Evolutionary conservation across 495 filamentous ascomycete species (phyloP).

Genomic region (Penicillium samsonianum): DNA sequence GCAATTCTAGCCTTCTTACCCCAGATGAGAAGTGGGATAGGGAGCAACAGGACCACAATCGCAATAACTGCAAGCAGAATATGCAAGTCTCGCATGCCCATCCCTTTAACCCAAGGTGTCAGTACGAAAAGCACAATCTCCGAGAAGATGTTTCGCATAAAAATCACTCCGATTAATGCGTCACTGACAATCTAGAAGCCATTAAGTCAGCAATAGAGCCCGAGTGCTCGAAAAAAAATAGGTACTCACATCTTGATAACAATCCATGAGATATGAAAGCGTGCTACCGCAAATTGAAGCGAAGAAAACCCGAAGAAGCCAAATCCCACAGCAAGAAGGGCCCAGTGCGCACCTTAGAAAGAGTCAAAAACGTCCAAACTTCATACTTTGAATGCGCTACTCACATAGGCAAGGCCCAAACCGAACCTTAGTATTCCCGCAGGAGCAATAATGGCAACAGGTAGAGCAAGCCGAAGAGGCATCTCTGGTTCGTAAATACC

Average conservation of each 20-base stretch:
- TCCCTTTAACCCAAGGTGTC: slow-evolving; percentile 38
- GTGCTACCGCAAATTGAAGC: slow-evolving; percentile 27
- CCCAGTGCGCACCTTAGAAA: slow-evolving; percentile 30
- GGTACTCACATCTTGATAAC: slow-evolving; percentile 36
- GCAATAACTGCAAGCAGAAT: slow-evolving; percentile 23
- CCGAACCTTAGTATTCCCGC: slow-evolving; percentile 40
- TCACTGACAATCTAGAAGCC: slow-evolving; percentile 34
- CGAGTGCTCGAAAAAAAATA: background rate
- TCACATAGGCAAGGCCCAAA: slow-evolving; percentile 31
- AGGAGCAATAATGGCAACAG: slow-evolving; percentile 26
- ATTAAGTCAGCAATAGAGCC: background rate
- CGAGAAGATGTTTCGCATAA: slow-evolving; percentile 36
- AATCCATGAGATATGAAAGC: slow-evolving; percentile 40
- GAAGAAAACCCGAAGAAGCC: slow-evolving; percentile 31
- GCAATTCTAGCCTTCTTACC: slow-evolving; percentile 27
- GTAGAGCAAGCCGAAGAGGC: slow-evolving; percentile 36
- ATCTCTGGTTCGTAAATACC: slow-evolving; percentile 48
- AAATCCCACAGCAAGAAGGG: slow-evolving; percentile 31
- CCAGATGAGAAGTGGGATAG: slow-evolving; percentile 27
- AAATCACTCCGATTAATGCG: slow-evolving; percentile 35
- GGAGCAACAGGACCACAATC: slow-evolving; percentile 23
- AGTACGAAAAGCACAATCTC: slow-evolving; percentile 36
- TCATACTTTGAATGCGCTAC: background rate
- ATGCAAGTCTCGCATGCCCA: slow-evolving; percentile 37
- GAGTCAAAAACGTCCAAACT: background rate